phyloP scores from a whole-genome alignment of 1,284 basidiomycete genomes.

The Cryptococcus amylolentus region DNA sequence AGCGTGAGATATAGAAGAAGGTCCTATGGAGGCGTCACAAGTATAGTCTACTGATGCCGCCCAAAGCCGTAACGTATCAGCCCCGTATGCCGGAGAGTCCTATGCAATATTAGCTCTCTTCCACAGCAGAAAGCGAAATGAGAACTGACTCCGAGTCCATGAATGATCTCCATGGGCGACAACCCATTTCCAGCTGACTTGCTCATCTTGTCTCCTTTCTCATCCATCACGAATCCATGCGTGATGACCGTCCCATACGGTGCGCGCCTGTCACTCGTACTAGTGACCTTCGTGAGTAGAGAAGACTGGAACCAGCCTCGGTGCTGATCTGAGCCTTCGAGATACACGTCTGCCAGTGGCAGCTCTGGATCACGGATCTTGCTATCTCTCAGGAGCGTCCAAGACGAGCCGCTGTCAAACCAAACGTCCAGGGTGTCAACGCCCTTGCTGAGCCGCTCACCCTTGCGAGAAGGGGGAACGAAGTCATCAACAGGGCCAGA shows the following conservation, averaged over 20 bases:
- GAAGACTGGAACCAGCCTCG: constrained; percentile 99
- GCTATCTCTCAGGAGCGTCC: constrained; percentile 65
- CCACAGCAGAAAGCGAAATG: not conserved
- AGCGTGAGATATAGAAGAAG: constrained; percentile 70
- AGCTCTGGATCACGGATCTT: constrained; percentile 20
- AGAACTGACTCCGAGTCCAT: constrained; percentile 68
- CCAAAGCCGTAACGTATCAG: constrained; percentile 88
- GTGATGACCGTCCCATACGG: constrained; percentile 86
- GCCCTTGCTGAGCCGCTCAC: constrained; percentile 63
- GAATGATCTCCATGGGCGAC: constrained; percentile 74
- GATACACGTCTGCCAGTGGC: constrained; percentile 76
- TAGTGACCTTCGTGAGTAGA: constrained; percentile 74
- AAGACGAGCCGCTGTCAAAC: constrained; percentile 97
- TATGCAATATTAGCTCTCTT: constrained; percentile 38
- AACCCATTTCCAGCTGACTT: constrained; percentile 93
- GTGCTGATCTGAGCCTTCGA: constrained; percentile 97
- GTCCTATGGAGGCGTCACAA: constrained; percentile 81
- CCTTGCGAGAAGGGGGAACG: constrained; percentile 59
- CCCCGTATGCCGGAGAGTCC: constrained; percentile 75
- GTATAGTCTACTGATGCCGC: constrained; percentile 87
- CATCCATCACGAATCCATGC: constrained; percentile 95
- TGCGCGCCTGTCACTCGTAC: constrained; percentile 46
- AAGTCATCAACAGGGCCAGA: constrained; percentile 79
- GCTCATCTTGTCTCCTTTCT: constrained; percentile 94
- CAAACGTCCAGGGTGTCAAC: constrained; percentile 98